phyloP scores from a whole-genome alignment of 2,329 filamentous ascomycete species.

The Claviceps africana region DNA sequence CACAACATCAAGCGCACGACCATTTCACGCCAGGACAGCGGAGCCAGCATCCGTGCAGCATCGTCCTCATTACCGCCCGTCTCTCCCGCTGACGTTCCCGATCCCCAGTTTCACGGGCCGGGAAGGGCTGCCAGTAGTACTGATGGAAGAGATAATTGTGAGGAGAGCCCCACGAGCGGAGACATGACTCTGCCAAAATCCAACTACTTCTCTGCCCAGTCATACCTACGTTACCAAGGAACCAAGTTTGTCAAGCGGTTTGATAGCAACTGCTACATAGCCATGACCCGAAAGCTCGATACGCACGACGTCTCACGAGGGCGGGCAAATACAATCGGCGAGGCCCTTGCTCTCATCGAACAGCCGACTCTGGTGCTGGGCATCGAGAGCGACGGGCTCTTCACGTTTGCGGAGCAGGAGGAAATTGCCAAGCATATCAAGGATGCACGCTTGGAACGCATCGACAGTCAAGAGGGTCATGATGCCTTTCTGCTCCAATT shows the following conservation, averaged over 20 bases:
- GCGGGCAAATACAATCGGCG: conserved; percentile 51
- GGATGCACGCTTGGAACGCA: conserved; percentile 64
- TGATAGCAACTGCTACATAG: conserved; percentile 97
- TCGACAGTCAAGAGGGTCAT: conserved; percentile 88
- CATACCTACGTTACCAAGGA: conserved; percentile 91
- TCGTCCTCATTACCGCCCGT: background rate
- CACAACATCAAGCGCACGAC: conserved; percentile 47
- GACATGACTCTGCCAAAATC: conserved; percentile 39
- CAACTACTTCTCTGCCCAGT: conserved; percentile 97
- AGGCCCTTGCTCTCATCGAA: conserved; percentile 67
- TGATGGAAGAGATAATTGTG: conserved; percentile 19
- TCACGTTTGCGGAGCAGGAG: conserved; percentile 93
- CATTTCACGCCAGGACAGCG: conserved; percentile 34
- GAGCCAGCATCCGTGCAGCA: conserved; percentile 12
- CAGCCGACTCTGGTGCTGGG: conserved; percentile 86
- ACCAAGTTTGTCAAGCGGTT: conserved; percentile 94
- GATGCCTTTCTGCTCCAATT: conserved; percentile 95
- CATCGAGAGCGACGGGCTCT: conserved; percentile 89
- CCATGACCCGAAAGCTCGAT: conserved; percentile 93
- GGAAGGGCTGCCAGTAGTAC: background rate
- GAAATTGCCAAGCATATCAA: conserved; percentile 75
- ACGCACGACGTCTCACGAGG: conserved; percentile 87
- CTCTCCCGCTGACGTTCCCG: conserved; percentile 13
- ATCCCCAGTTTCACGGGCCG: conserved; percentile 60
- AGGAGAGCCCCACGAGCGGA: conserved; percentile 33